Base-by-base conservation (phyloP, 2,329 filamentous ascomycete species). In the Colletotrichum sp. region DNA sequence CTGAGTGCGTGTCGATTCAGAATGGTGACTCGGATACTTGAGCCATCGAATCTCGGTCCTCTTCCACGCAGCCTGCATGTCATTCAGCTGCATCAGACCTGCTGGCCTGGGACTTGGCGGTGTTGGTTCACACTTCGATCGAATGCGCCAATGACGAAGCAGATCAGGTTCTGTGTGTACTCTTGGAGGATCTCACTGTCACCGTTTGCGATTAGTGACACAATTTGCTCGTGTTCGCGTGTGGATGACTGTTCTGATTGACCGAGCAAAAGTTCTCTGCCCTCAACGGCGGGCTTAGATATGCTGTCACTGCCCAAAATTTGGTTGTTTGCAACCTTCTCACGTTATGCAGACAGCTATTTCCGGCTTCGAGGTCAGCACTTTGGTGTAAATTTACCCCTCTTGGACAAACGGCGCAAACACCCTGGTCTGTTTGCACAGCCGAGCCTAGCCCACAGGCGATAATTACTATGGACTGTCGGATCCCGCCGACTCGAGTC, bases 51-150 rank as follows among this genome's bases (percentile, higher is more conserved):
- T 18, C 8, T 43, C 36, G 36, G 39, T 48, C 39, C 9, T 52
- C n/a, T 52, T 21, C 12, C 10, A 21, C n/a, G n/a, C 43, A 52
- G 43, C 43, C 10, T 24, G 15, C 15, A 5, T 36, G 12, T 13
- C n/a, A 52, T 52, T n/a, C 4, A 52, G 43, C n/a, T 52, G 0
- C 43, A 52, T 52, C 43, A 52, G 1, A 21, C 10, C 18, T 52
- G n/a, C 10, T 7, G 10, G 10, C 3, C 1, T 21, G 3, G n/a
- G 1, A 21, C n/a, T 7, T 52, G 43, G n/a, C 3, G 0, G 2
- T 21, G 43, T 52, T 21, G 12, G n/a, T 52, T 52, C 43, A 52
- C n/a, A 24, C 43, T 13, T 21, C 1, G 10, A 24, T 52, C 6
- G 6, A 52, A 52, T 52, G n/a, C 43, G n/a, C 43, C 43, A 52